Conservation (phyloP, 2,329 filamentous ascomycete genomes). For the Fusarium coicis region DNA sequence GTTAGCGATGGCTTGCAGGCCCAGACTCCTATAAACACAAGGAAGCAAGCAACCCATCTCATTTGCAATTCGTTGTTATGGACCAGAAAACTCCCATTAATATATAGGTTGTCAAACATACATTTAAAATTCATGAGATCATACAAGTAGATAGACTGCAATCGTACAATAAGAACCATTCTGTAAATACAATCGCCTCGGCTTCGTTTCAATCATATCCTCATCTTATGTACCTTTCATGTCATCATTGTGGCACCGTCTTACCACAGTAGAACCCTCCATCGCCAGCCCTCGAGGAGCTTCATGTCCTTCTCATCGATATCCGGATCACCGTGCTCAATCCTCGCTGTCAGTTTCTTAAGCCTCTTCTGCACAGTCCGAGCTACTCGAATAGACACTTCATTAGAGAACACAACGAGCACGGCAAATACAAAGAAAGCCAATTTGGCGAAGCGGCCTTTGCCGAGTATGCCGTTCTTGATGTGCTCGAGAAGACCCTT, state of each 20-base stretch:
- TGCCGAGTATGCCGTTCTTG: conserved; percentile 56
- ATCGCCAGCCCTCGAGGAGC: conserved; percentile 65
- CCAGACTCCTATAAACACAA: background rate
- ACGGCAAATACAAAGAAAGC: conserved; percentile 67
- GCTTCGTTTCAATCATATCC: conserved; percentile 48
- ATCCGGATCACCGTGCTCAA: conserved; percentile 59
- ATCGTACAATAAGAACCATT: conserved; percentile 1
- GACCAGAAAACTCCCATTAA: background rate
- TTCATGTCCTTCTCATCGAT: conserved; percentile 62
- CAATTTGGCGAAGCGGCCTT: conserved; percentile 59
- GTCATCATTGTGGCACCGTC: background rate
- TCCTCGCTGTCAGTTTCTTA: conserved; percentile 58
- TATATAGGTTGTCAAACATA: background rate
- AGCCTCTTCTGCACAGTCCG: conserved; percentile 62
- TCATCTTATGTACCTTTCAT: conserved; percentile 38
- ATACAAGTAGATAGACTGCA: conserved; percentile 10
- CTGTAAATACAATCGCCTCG: conserved; percentile 34
- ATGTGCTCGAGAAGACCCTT: conserved; percentile 63
- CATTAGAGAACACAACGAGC: conserved; percentile 68
- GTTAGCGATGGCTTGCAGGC: conserved; percentile 4
- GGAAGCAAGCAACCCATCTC: background rate
- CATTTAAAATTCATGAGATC: background rate
- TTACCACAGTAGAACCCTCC: conserved; percentile 63
- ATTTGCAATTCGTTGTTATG: background rate
- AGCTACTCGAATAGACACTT: conserved; percentile 66